Percentiles rank a stretch among this genome's conserved stretches.
phyloP scores from a whole-genome alignment of 2,329 filamentous ascomycete genomes.

The Talaromyces sp. region DNA sequence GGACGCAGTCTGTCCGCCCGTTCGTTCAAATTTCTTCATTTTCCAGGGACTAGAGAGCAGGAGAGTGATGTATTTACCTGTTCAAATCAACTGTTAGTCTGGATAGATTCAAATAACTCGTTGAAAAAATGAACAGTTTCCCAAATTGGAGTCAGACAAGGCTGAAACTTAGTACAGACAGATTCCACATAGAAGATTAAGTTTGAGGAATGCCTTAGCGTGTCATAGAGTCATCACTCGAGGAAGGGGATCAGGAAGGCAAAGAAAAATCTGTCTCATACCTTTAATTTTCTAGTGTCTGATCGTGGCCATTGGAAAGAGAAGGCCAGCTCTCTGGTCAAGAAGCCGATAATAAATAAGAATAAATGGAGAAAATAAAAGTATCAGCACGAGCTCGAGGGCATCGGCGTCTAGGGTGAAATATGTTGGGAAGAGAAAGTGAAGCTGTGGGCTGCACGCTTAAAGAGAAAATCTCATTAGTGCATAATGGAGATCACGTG shows the following conservation, averaged over 20 bases:
- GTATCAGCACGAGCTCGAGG: not conserved
- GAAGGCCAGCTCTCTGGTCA: not conserved
- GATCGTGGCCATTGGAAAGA: not conserved
- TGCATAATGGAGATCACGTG: not conserved
- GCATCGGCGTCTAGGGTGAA: not conserved
- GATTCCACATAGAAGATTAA: slow-evolving; percentile 61
- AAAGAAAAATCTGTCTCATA: slow-evolving; percentile 20
- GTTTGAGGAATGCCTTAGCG: slow-evolving; percentile 66
- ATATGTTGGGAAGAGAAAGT: not conserved
- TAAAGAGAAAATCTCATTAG: slow-evolving; percentile 4
- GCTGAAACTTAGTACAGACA: slow-evolving; percentile 63
- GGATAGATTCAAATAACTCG: slow-evolving; percentile 11
- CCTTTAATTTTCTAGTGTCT: slow-evolving; percentile 32
- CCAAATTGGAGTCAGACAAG: slow-evolving; percentile 54
- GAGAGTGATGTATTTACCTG: slow-evolving; percentile 10
- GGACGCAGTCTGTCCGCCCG: slow-evolving; percentile 63
- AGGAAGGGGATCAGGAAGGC: slow-evolving; percentile 18
- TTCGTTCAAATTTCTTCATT: slow-evolving; percentile 65
- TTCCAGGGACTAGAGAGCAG: slow-evolving; percentile 13
- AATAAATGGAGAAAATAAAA: not conserved
- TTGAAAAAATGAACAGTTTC: slow-evolving; percentile 13
- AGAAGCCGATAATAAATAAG: not conserved
- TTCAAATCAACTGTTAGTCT: slow-evolving; percentile 12
- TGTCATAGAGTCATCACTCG: slow-evolving; percentile 60
- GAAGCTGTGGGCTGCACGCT: not conserved